phyloP scores from a whole-genome alignment of 768 basidiomycete species.

The Lyophyllum decastes region DNA sequence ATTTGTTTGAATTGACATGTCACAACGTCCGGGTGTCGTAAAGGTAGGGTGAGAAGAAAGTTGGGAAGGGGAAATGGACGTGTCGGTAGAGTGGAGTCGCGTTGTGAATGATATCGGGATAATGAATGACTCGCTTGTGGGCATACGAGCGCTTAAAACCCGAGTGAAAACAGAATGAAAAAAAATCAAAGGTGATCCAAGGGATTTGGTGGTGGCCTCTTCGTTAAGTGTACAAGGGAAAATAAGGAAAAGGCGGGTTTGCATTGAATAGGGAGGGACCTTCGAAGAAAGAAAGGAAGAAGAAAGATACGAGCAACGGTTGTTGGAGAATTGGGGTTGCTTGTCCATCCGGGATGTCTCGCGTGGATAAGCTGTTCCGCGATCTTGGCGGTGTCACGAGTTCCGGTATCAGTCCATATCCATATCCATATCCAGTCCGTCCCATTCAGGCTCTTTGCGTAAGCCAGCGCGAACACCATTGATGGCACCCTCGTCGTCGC shows the following conservation, averaged over 20 bases:
- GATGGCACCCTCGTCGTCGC: conserved; percentile 28
- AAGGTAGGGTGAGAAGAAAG: conserved; percentile 5
- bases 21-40: conserved; percentile 14
- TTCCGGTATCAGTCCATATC: conserved; percentile 53
- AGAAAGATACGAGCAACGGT: conserved; percentile 12
- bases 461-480: conserved; percentile 13
- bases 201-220: conserved; percentile 4
- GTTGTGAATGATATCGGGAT: background rate
- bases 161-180: background rate
- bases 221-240: conserved; percentile 3
- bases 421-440: conserved; percentile 75
- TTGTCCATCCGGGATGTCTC: background rate
- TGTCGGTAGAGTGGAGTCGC: background rate
- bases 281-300: background rate
- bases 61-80: background rate
- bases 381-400: background rate
- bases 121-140: conserved; percentile 9
- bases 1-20: conserved; percentile 15
- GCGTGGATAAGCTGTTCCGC: background rate
- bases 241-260: background rate
- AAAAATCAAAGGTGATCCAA: background rate
- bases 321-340: background rate
- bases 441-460: conserved; percentile 43
- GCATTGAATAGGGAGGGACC: background rate
- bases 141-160: conserved; percentile 7